A percentile compares a stretch with the other conserved stretches of the same genome.
These are phyloP conservation scores for Vitis hybrid DNA, from an alignment of 177 flowering plant genomes.

Conservation along the genomic window DNA sequence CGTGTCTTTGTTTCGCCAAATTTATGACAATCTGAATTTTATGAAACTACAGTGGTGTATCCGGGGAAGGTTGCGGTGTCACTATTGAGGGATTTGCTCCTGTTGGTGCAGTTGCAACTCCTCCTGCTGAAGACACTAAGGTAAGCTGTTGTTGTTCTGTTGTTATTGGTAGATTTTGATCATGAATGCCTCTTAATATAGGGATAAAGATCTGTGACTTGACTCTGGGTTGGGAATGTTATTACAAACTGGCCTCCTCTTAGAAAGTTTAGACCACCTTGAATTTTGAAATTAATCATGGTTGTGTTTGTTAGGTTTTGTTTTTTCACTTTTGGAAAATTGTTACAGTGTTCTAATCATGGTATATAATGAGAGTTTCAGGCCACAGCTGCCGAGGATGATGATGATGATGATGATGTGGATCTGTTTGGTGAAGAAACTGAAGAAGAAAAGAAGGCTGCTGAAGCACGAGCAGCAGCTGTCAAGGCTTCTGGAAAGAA, in stretches of 20 bases:
- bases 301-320: background rate
- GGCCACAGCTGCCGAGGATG: conserved; percentile 67
- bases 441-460: conserved; percentile 93
- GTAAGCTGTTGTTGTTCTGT: conserved; percentile 21
- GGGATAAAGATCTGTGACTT: background rate
- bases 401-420: conserved; percentile 83
- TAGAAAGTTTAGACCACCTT: background rate
- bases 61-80: conserved; percentile 78
- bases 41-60: conserved; percentile 40
- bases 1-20: background rate
- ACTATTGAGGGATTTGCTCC: conserved; percentile 62
- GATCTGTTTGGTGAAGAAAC: conserved; percentile 98
- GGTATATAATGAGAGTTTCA: conserved; percentile 13
- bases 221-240: background rate
- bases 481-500: conserved; percentile 75
- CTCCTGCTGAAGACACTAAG: conserved; percentile 68
- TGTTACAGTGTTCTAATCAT: background rate
- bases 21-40: background rate
- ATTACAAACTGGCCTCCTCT: background rate
- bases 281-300: background rate
- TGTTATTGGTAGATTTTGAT: background rate
- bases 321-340: background rate
- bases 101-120: conserved; percentile 66
- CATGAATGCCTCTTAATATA: background rate
- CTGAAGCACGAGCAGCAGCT: conserved; percentile 87